Percentiles rank a stretch among this genome's conserved stretches.
phyloP scores from a whole-genome alignment of 768 basidiomycete species.

The Amanita thiersii region DNA sequence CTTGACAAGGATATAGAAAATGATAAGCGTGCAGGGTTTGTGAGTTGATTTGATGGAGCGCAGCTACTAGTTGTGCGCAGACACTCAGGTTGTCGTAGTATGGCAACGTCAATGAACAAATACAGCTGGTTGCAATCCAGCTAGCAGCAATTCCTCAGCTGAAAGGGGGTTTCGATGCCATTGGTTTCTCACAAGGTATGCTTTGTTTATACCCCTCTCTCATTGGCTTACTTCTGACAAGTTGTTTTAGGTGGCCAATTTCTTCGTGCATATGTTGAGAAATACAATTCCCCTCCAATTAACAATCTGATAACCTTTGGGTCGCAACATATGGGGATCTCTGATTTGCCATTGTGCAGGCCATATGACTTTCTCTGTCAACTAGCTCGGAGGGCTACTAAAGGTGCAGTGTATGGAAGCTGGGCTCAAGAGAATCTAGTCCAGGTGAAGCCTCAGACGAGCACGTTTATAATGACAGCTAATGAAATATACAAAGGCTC shows the following conservation, averaged over 20 bases:
- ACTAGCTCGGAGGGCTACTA: constrained; percentile 52
- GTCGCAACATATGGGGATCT: constrained; percentile 81
- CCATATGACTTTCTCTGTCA: constrained; percentile 65
- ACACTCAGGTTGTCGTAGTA: constrained; percentile 43
- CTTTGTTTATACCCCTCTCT: constrained; percentile 1
- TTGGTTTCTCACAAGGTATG: constrained; percentile 80
- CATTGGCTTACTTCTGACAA: not conserved
- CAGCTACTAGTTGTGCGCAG: constrained; percentile 6
- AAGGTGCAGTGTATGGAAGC: constrained; percentile 55
- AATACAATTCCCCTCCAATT: constrained; percentile 64
- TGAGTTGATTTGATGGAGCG: constrained; percentile 27
- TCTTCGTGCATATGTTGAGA: constrained; percentile 75
- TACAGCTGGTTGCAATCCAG: constrained; percentile 57
- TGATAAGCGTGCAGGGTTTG: constrained; percentile 66
- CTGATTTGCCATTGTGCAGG: constrained; percentile 62
- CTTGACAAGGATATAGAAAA: constrained; percentile 52
- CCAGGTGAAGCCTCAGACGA: constrained; percentile 50
- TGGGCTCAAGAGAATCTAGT: constrained; percentile 76
- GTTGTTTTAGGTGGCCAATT: constrained; percentile 63
- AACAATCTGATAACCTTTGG: constrained; percentile 84
- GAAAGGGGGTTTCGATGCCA: constrained; percentile 67
- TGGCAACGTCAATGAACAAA: constrained; percentile 68
- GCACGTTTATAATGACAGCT: not conserved
- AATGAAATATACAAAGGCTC: constrained; percentile 50
- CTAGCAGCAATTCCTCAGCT: constrained; percentile 59